Percentiles rank a stretch among this genome's conserved stretches.
These are phyloP conservation scores for Elsinoe arachidis DNA, from an alignment of 2,329 filamentous ascomycete genomes.

Conservation along the genomic window DNA sequence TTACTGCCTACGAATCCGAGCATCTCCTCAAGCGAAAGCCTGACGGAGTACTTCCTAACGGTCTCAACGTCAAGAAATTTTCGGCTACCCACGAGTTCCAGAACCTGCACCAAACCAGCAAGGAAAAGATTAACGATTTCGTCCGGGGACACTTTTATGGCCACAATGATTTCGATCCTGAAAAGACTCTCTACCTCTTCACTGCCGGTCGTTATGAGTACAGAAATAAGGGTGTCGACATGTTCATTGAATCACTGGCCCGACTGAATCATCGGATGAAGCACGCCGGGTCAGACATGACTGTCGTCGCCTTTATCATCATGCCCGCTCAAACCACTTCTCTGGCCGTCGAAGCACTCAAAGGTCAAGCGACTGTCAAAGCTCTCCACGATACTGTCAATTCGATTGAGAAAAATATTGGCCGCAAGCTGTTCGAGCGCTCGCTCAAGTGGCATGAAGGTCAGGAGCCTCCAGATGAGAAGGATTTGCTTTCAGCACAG, in stretches of 20 bases:
- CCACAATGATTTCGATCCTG: conserved; percentile 91
- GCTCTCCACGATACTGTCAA: conserved; percentile 87
- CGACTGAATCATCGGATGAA: conserved; percentile 92
- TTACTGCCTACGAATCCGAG: conserved; percentile 96
- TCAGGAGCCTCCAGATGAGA: conserved; percentile 86
- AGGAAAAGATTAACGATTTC: conserved; percentile 97
- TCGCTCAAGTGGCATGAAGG: conserved; percentile 94
- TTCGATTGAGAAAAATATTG: conserved; percentile 85
- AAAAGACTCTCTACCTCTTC: conserved; percentile 97
- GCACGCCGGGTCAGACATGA: conserved; percentile 73
- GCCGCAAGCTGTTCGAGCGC: conserved; percentile 87
- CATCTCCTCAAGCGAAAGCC: conserved; percentile 96
- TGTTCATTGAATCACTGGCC: conserved; percentile 97
- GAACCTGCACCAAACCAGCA: conserved; percentile 90
- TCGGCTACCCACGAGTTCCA: conserved; percentile 98
- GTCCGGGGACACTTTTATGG: conserved; percentile 97
- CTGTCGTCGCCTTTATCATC: conserved; percentile 95
- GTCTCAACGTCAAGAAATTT: conserved; percentile 97
- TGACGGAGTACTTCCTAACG: conserved; percentile 91
- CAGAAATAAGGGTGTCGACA: conserved; percentile 96
- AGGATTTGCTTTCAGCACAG: conserved; percentile 84
- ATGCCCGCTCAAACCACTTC: conserved; percentile 97
- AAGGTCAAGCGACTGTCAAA: conserved; percentile 96
- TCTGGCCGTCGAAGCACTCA: conserved; percentile 87
- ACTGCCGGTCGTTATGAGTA: conserved; percentile 96